Evolutionary conservation across 495 filamentous ascomycete species (phyloP), one percentile per base, ranked within the genome.

Genomic region (Tuber melanosporum): DNA sequence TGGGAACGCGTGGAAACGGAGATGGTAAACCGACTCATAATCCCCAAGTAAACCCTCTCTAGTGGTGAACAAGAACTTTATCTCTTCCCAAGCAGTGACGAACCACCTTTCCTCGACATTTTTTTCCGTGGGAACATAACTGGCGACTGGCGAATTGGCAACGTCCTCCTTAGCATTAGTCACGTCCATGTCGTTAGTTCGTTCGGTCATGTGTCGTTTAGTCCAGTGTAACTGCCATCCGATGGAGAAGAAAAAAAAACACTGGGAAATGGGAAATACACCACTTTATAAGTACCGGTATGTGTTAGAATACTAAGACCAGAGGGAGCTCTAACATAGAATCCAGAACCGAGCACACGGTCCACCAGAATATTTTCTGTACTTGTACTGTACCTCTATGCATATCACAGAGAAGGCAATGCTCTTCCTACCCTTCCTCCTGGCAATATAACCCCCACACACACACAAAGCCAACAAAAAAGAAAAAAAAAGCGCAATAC

Each of bases 31-130:
- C 77, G 69, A 75, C 83, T 87, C 86, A 78, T 85, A 85, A 71
- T 84, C 79, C 8, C 84, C 84, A 43, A 85, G 71, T 69, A 85
- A 81, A 36, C 84, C 84, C 74, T 84, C 84, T 43, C 74, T 77
- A 17, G 83, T 85, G 8, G 83, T 84, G 72, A 83, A 81, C 70
- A 84, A 72, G 62, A 81, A 86, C 62, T 79, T 78, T 52, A 85
- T 74, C 57, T 87, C 85, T 75, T 81, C 78, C 81, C 79, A 84
- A 44, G 81, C 79, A 26, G 71, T 47, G 20, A 52, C 70, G 47
- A 80, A 49, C 78, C 71, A 74, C 69, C 77, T 76, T 2, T 74
- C 69, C 71, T 79, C 78, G 26, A 36, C 26, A 66, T 12, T 66
- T 12, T 36, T 32, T 66, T 66, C 57, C 26, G 57, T 19, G 57